Evolutionary conservation across 345 rosid species (phyloP), one percentile per base, ranked within the genome.

Genomic region (Lagerstroemia speciosa): DNA sequence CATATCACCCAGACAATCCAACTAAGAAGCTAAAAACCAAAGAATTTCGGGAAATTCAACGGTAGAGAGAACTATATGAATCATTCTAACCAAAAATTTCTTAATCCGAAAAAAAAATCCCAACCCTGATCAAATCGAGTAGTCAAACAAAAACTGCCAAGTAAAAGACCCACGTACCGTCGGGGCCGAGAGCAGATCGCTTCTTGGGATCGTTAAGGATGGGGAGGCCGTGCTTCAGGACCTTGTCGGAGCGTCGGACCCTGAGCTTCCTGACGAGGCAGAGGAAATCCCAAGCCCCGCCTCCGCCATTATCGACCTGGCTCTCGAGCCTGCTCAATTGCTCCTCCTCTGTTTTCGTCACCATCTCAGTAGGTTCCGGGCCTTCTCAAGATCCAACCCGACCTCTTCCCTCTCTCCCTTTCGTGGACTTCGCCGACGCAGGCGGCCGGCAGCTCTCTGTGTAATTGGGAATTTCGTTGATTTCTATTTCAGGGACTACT

Each of bases 271-370:
- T 81, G 62, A 85, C 91, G 67, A 95, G 86, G 71, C 87, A 88
- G 55, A 95, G 84, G 72, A 89, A 95, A 80, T 95, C 99, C 98
- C 98, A 95, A 14, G 81, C 88, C 1, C 98, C 99, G 81, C 98
- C 98, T 67, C 99, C 99, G 61, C 96, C 97, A 79, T 92, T 90
- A 74, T 95, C 98, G 26, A 90, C 92, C 77, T 90, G 98, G 76
- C 72, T 78, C 83, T 95, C 99, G 64, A 95, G 82, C 62, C 87
- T 78, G 40, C 83, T 83, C 73, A 95, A 68, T 71, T 88, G 81
- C 7, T 76, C 77, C 73, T 90, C 97, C 77, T 94, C 97, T 71
- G 97, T 81, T 78, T 83, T 87, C 69, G 96, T 92, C 91, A 94
- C 98, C 99, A 94, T 93, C 63, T 58, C 63, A 58, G 46, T 14